phyloP scores from a whole-genome alignment of 306 rosid genomes.

The Medicago truncatula region DNA sequence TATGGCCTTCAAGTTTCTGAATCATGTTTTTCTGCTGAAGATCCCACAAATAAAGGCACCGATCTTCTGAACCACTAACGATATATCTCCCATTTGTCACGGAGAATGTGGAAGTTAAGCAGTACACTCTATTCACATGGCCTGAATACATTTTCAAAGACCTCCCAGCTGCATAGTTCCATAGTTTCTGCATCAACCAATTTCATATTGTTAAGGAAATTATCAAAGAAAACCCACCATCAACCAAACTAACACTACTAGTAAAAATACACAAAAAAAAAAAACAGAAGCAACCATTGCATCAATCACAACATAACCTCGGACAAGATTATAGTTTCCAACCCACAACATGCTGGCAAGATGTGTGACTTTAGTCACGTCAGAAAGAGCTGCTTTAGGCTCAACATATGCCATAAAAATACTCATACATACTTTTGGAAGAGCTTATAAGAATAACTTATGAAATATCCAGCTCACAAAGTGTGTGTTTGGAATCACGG shows the following conservation, averaged over 20 bases:
- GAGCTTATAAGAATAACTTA: neutral
- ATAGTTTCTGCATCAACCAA: slow-evolving; percentile 76
- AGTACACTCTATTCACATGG: slow-evolving; percentile 67
- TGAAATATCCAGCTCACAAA: neutral
- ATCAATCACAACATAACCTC: slow-evolving; percentile 8
- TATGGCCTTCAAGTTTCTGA: slow-evolving; percentile 92
- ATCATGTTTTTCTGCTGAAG: slow-evolving; percentile 79
- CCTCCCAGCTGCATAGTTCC: slow-evolving; percentile 78
- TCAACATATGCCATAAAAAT: neutral
- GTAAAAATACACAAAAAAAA: slow-evolving; percentile 7
- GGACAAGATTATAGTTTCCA: neutral
- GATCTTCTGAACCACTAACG: slow-evolving; percentile 93
- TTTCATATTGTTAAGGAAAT: slow-evolving; percentile 6
- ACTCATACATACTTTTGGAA: neutral
- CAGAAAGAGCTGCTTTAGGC: neutral
- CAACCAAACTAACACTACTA: neutral
- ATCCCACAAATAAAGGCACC: slow-evolving; percentile 88
- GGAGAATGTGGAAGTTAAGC: slow-evolving; percentile 84
- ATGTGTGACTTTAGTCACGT: neutral
- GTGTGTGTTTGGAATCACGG: too few species aligned
- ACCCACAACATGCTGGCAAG: slow-evolving; percentile 6
- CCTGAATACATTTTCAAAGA: slow-evolving; percentile 69
- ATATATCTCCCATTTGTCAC: slow-evolving; percentile 89
- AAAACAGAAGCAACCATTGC: neutral
- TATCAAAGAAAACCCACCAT: slow-evolving; percentile 18